Conservation (phyloP, 2,329 filamentous ascomycete species). For the Aspergillus proliferans region DNA sequence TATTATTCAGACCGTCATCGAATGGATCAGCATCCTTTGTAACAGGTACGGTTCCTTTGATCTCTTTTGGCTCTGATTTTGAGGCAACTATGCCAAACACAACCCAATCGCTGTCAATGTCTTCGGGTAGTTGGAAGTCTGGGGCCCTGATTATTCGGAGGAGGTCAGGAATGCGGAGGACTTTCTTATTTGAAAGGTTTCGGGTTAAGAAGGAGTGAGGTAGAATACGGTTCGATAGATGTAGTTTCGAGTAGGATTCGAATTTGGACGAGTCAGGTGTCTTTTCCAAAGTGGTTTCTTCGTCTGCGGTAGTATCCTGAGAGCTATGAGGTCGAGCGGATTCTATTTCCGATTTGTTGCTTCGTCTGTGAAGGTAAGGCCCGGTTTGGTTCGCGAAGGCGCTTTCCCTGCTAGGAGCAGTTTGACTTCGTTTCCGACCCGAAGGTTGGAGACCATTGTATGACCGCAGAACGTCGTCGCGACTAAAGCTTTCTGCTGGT, state of each 20-base stretch:
- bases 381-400: conserved; percentile 10
- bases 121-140: conserved; percentile 66
- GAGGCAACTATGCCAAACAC: conserved; percentile 80
- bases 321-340: conserved; percentile 5
- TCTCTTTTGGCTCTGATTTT: conserved; percentile 72
- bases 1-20: conserved; percentile 50
- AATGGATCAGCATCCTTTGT: conserved; percentile 42
- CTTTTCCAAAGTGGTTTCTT: conserved; percentile 14
- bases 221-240: conserved; percentile 75
- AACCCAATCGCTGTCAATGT: conserved; percentile 83
- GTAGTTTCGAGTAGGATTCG: conserved; percentile 78
- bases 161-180: conserved; percentile 72
- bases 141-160: conserved; percentile 76
- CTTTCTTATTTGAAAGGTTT: conserved; percentile 69
- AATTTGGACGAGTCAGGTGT: conserved; percentile 57
- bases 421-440: conserved; percentile 30
- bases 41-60: conserved; percentile 41
- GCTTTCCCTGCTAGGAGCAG: conserved; percentile 20
- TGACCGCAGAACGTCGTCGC: conserved; percentile 53
- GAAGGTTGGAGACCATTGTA: conserved; percentile 22
- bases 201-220: conserved; percentile 74
- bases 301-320: conserved; percentile 14
- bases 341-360: conserved; percentile 16
- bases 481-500: conserved; percentile 51
- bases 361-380: conserved; percentile 17